These are phyloP conservation scores for Colletotrichum eleusines DNA, from an alignment of 2,329 filamentous ascomycete genomes.

Conservation along the genomic window DNA sequence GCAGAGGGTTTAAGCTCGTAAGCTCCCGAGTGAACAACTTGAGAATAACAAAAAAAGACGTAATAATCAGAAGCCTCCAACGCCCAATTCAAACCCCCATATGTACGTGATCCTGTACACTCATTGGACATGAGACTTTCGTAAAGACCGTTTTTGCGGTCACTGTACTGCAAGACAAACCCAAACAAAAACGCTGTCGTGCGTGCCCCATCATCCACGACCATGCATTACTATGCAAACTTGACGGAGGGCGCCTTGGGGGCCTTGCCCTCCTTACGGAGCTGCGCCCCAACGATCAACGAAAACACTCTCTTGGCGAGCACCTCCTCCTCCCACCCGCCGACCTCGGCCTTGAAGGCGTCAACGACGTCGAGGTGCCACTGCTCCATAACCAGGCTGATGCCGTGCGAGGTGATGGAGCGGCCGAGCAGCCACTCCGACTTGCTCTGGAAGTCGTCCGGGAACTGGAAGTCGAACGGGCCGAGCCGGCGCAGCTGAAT, in stretches of 20 bases:
- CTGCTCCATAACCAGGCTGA: slow-evolving; percentile 61
- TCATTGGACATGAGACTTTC: slow-evolving; percentile 27
- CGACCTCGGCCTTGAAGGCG: slow-evolving; percentile 62
- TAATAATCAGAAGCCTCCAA: slow-evolving; percentile 2
- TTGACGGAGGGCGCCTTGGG: slow-evolving; percentile 24
- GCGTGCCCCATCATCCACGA: not conserved
- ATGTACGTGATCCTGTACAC: slow-evolving; percentile 10
- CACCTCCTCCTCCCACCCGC: slow-evolving; percentile 61
- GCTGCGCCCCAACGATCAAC: slow-evolving; percentile 64
- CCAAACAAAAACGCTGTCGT: slow-evolving; percentile 11
- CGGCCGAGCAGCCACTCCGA: slow-evolving; percentile 60
- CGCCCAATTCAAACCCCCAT: slow-evolving; percentile 28
- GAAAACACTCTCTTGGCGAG: slow-evolving; percentile 67
- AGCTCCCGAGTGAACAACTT: slow-evolving; percentile 21
- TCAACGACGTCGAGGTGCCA: slow-evolving; percentile 72
- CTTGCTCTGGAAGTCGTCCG: slow-evolving; percentile 45
- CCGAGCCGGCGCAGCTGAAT: slow-evolving; percentile 61
- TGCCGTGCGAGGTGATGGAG: slow-evolving; percentile 60
- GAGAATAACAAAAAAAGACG: slow-evolving; percentile 13
- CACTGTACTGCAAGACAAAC: slow-evolving; percentile 46
- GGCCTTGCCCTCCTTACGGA: slow-evolving; percentile 45
- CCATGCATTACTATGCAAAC: slow-evolving; percentile 21
- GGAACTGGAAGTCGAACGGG: slow-evolving; percentile 53
- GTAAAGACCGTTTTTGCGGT: not conserved
- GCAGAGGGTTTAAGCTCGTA: slow-evolving; percentile 15